These are phyloP conservation scores for Sphagnum fallax DNA, from an alignment of 228 moss, liverwort and hornwort species.

Conservation along the genomic window DNA sequence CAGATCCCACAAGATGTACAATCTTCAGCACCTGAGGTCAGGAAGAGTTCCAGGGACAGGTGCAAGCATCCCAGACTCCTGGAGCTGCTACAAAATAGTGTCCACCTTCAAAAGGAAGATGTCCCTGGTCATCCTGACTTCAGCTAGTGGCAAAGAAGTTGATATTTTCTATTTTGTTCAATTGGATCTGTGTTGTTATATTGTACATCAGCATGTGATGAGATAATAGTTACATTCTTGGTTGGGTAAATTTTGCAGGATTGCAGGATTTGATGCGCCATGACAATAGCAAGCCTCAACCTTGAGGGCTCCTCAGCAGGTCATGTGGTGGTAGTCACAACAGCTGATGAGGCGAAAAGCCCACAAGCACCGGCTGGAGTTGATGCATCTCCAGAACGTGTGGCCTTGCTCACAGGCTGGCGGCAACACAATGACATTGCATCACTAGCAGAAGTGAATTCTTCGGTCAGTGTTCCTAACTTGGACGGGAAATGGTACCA, in stretches of 20 bases:
- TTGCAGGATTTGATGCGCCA: neutral
- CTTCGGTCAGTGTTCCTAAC: constrained; percentile 7
- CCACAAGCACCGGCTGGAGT: neutral
- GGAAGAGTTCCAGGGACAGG: too few species aligned
- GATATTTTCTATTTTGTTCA: too few species aligned
- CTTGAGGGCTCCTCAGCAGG: neutral
- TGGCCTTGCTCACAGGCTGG: constrained; percentile 4
- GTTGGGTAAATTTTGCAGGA: neutral
- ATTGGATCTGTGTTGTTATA: too few species aligned
- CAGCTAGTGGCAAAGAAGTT: too few species aligned
- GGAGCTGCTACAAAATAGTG: too few species aligned
- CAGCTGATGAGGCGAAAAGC: neutral
- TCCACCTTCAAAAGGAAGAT: too few species aligned
- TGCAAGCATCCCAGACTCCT: too few species aligned
- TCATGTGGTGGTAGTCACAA: neutral
- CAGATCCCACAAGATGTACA: too few species aligned
- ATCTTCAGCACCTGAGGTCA: too few species aligned
- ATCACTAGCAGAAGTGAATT: constrained; percentile 9
- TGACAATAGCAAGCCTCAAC: neutral
- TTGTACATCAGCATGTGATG: too few species aligned
- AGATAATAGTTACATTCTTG: too few species aligned
- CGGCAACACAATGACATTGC: neutral
- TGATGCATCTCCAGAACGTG: neutral
- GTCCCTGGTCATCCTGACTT: too few species aligned
- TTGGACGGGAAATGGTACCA: constrained; percentile 6